Base-by-base conservation (phyloP, 345 rosid genomes). In the Brassica carinata region DNA sequence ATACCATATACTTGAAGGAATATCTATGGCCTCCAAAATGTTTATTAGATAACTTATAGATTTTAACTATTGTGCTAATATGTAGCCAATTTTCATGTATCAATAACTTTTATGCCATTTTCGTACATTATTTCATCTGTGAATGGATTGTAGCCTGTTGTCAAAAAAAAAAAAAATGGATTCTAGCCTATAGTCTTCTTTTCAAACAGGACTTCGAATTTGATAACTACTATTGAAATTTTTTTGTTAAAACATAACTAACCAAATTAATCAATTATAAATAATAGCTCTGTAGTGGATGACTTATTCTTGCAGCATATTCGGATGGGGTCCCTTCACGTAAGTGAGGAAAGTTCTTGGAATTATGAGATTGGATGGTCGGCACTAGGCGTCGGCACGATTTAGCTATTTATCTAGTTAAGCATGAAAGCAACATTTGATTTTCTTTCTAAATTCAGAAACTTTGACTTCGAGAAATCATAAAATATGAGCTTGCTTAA, bases 361-460 rank as follows among this genome's bases (percentile, higher is more conserved):
- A 65, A 27, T 66, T 57, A 65, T 38, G 14, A 66, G 10, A 66
- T 31, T 31, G 57, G 58, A 53, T 53, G 58, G 58, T 53, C 58
- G 58, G 19, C 58, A 48, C n/a, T 13, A 65, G 68, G 19, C 73
- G 83, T 81, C 83, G 83, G 80, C 83, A 80, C 23, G 58, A 51
- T 67, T 73, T 61, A 67, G 62, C 67, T 8, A 23, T 53, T 71
- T 64, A 64, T 78, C 27, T 53, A 34, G 71, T 78, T 72, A 10
- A 66, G 76, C 74, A 69, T 18, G 71, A 29, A 68, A 74, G 43
- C 75, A 69, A 74, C 19, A 48, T 59, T 45, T 71, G 58, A 5
- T 70, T 75, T 75, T 36, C 76, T 71, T 81, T 70, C 83, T 57
- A 81, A 33, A 64, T 81, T 30, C 53, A 75, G 73, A 71, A 71